Conservation (phyloP, 768 basidiomycete species). For the Mycena galopus region DNA sequence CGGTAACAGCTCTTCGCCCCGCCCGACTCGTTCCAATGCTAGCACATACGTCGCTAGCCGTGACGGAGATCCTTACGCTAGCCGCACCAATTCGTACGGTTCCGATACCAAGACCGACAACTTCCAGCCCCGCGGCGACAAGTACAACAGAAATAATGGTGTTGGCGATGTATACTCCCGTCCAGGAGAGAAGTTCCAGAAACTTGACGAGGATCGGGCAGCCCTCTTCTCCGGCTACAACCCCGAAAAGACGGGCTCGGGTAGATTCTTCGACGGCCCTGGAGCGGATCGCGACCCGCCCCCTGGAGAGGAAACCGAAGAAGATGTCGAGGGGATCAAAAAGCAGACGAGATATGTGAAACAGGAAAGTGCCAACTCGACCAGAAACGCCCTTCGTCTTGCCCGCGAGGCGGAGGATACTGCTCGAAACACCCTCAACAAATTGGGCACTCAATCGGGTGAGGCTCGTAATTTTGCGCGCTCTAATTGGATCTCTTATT, state of each 20-base stretch:
- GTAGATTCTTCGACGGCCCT: conserved; percentile 80
- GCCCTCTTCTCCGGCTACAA: conserved; percentile 85
- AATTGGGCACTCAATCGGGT: conserved; percentile 96
- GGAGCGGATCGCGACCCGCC: conserved; percentile 57
- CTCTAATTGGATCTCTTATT: conserved; percentile 21
- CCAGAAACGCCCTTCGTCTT: conserved; percentile 92
- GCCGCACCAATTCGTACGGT: conserved; percentile 40
- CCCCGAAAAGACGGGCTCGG: conserved; percentile 67
- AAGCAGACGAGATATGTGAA: conserved; percentile 90
- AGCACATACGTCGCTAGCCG: conserved; percentile 78
- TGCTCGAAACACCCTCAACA: conserved; percentile 84
- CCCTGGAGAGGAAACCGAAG: conserved; percentile 83
- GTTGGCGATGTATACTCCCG: conserved; percentile 78
- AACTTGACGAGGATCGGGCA: conserved; percentile 75
- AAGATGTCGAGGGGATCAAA: conserved; percentile 96
- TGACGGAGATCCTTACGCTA: conserved; percentile 70
- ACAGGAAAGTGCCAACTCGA: conserved; percentile 91
- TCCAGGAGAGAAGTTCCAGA: conserved; percentile 52
- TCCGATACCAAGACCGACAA: conserved; percentile 30
- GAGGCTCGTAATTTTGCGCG: conserved; percentile 36
- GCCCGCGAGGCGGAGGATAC: conserved; percentile 98
- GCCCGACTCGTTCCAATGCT: conserved; percentile 61
- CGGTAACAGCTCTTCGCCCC: conserved; percentile 54
- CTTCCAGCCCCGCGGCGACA: conserved; percentile 51
- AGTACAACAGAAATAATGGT: conserved; percentile 64